Conservation (phyloP, 1,139 yeast genomes). For the Geotrichum histeridarum region DNA sequence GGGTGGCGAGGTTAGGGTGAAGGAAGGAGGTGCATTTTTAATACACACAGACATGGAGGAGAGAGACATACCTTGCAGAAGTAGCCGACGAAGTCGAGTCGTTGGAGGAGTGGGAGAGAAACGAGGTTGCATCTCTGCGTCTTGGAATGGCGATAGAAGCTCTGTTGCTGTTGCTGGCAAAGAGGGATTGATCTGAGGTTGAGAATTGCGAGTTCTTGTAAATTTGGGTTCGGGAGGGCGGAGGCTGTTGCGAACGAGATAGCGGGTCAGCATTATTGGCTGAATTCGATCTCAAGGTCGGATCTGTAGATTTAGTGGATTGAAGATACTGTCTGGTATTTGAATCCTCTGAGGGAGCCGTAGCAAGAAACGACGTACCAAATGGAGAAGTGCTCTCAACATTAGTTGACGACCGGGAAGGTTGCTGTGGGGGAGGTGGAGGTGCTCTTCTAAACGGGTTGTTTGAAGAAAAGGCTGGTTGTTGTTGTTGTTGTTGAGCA, state of each 20-base stretch:
- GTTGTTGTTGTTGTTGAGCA: constrained; percentile 2
- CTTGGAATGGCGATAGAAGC: not conserved
- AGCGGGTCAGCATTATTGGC: constrained; percentile 3
- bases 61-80: constrained; percentile 8
- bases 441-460: constrained; percentile 19
- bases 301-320: constrained; percentile 1
- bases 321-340: not conserved
- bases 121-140: not conserved
- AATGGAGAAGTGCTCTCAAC: not conserved
- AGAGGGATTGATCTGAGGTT: constrained; percentile 16
- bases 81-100: constrained; percentile 8
- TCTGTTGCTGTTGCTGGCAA: not conserved
- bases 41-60: not conserved
- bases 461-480: constrained; percentile 16
- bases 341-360: not conserved
- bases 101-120: constrained; percentile 3
- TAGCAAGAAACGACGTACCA: not conserved
- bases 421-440: constrained; percentile 8
- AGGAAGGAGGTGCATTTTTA: constrained; percentile 1
- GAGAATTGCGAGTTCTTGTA: constrained; percentile 12
- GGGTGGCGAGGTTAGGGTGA: not conserved
- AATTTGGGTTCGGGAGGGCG: not conserved
- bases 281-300: constrained; percentile 11
- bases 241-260: not conserved
- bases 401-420: not conserved